A percentile compares a stretch with the other conserved stretches of the same genome.
Evolutionary conservation across 2,329 filamentous ascomycete genomes (phyloP).

Genomic region (Pseudogymnoascus sp.): DNA sequence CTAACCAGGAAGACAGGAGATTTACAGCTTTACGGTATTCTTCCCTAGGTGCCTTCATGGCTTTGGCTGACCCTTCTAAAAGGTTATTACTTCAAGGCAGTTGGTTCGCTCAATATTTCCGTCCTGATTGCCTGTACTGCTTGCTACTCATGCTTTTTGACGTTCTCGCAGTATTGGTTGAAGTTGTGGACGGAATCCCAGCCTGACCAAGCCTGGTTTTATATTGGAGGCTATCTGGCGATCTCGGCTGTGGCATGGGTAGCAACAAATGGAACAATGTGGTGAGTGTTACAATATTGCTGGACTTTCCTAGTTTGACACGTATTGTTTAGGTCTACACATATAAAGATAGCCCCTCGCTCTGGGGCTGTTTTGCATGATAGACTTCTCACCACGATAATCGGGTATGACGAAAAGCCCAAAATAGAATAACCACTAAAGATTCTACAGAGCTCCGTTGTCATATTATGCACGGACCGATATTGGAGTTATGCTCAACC

Average conservation of each 20-base stretch:
- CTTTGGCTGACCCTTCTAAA: not conserved
- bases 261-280: constrained; percentile 30
- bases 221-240: constrained; percentile 31
- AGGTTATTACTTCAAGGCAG: constrained; percentile 13
- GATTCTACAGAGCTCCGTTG: constrained; percentile 30
- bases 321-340: constrained; percentile 24
- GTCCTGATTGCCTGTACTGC: not conserved
- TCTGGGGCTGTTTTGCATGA: constrained; percentile 31
- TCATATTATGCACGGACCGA: constrained; percentile 35
- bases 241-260: constrained; percentile 31
- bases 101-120: not conserved
- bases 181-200: constrained; percentile 15
- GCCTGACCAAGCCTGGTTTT: constrained; percentile 23
- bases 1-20: constrained; percentile 21
- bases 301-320: not conserved
- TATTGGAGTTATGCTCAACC: constrained; percentile 34
- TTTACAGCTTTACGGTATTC: constrained; percentile 17
- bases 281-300: constrained; percentile 23
- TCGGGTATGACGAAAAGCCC: constrained; percentile 18
- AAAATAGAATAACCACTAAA: not conserved
- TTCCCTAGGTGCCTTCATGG: not conserved
- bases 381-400: constrained; percentile 27
- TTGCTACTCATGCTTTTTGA: constrained; percentile 10
- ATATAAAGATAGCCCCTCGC: constrained; percentile 30
- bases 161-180: constrained; percentile 12